Evolutionary conservation across 805 yeast species (phyloP).

Genomic region (Myxozyma neotropica): DNA sequence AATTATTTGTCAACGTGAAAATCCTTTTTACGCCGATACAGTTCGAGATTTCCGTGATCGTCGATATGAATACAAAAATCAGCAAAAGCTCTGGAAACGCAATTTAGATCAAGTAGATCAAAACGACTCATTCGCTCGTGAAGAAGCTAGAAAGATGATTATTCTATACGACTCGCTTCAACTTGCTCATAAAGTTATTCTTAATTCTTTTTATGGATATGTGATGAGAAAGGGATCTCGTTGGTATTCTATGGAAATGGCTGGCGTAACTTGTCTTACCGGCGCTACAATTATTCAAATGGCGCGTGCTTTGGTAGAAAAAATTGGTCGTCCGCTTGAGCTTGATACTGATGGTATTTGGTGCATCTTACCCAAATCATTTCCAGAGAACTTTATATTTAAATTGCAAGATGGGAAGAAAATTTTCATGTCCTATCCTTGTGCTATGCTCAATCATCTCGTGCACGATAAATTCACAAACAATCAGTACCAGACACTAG

Average conservation of each 20-base stretch:
- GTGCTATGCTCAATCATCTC: conserved; percentile 91
- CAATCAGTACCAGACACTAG: conserved; percentile 87
- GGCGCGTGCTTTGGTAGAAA: conserved; percentile 89
- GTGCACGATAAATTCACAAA: conserved; percentile 92
- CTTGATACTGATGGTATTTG: conserved; percentile 99
- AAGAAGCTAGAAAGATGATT: conserved; percentile 93
- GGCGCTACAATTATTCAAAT: conserved; percentile 98
- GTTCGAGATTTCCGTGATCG: conserved; percentile 94
- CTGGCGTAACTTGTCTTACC: conserved; percentile 96
- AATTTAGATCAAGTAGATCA: conserved; percentile 60
- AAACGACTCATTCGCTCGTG: conserved; percentile 62
- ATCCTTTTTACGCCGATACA: conserved; percentile 94
- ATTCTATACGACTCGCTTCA: conserved; percentile 93
- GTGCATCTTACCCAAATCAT: conserved; percentile 93
- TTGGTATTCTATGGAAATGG: conserved; percentile 99
- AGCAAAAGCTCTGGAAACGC: conserved; percentile 92
- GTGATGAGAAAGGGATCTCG: conserved; percentile 99
- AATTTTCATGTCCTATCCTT: conserved; percentile 81
- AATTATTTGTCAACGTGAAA: conserved; percentile 94
- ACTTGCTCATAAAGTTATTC: conserved; percentile 93
- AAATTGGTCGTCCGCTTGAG: conserved; percentile 93
- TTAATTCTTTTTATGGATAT: conserved; percentile 95
- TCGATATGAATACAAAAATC: conserved; percentile 90
- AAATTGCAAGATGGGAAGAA: conserved; percentile 75
- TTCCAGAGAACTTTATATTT: conserved; percentile 85